Conservation (phyloP, 306 rosid species). For the Dryas octopetala region DNA sequence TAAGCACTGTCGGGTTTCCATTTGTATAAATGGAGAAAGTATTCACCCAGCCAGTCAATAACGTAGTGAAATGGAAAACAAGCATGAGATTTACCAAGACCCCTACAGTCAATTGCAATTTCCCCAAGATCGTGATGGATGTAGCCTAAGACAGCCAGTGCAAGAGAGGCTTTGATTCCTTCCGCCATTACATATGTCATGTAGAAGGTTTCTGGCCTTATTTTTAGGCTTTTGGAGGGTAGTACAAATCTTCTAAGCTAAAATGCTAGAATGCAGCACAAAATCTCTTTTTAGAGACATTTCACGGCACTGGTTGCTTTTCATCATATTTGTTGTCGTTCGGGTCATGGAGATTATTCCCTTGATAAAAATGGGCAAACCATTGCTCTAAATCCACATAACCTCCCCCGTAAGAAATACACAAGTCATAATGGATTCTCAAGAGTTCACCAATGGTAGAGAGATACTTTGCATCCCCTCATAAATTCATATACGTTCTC, state of each 20-base stretch:
- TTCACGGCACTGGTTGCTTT: too few relatives aligned
- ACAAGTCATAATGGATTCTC: too few relatives aligned
- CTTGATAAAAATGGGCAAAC: too few relatives aligned
- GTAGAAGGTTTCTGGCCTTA: background rate
- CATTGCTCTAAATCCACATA: too few relatives aligned
- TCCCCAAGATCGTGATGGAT: background rate
- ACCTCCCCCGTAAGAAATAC: too few relatives aligned
- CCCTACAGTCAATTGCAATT: background rate
- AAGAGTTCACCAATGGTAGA: too few relatives aligned
- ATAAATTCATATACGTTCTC: too few relatives aligned
- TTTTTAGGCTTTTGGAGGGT: background rate
- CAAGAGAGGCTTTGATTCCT: background rate
- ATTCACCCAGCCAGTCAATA: background rate
- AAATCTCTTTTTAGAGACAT: background rate
- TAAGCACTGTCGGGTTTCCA: too few relatives aligned
- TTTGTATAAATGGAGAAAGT: background rate
- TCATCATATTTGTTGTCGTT: too few relatives aligned
- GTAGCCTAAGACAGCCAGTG: background rate
- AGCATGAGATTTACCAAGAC: background rate
- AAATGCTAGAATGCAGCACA: background rate
- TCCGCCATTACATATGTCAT: background rate
- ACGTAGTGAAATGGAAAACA: background rate
- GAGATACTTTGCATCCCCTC: too few relatives aligned
- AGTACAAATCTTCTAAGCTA: background rate
- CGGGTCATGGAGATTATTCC: too few relatives aligned